These are phyloP conservation scores for Quillaja saponaria DNA, from an alignment of 306 rosid species.

Conservation along the genomic window DNA sequence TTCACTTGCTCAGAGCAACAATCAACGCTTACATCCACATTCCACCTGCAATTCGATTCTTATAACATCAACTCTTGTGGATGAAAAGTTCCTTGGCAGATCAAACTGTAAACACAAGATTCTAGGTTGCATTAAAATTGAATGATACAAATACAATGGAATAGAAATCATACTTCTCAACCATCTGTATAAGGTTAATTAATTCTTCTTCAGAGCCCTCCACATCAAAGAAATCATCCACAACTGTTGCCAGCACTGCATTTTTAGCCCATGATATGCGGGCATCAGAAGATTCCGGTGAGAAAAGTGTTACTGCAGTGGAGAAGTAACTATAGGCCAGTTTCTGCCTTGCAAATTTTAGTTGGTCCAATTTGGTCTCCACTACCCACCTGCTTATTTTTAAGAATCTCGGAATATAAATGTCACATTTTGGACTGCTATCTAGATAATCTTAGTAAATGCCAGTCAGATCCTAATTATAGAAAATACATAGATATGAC, in stretches of 20 bases:
- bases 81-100: not conserved
- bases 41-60: conserved; percentile 45
- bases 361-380: conserved; percentile 47
- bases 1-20: conserved; percentile 57
- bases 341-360: conserved; percentile 57
- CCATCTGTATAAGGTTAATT: conserved; percentile 46
- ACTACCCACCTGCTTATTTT: conserved; percentile 44
- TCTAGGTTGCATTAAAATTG: no score
- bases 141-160: not conserved
- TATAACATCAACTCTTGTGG: no score
- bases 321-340: conserved; percentile 53
- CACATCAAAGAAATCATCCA: conserved; percentile 55
- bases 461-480: not conserved
- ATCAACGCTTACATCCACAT: conserved; percentile 33
- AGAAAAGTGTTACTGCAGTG: conserved; percentile 42
- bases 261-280: conserved; percentile 61
- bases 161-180: conserved; percentile 40
- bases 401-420: not conserved
- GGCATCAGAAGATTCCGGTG: conserved; percentile 51
- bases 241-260: conserved; percentile 44
- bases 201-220: conserved; percentile 59
- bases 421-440: not conserved
- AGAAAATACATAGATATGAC: conserved; percentile 20
- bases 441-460: no score
- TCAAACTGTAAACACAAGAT: not conserved